Evolutionary conservation across 1,284 basidiomycete genomes (phyloP), one percentile per base, ranked within the genome.

Genomic region (Sporisorium iseilematis-ciliati): DNA sequence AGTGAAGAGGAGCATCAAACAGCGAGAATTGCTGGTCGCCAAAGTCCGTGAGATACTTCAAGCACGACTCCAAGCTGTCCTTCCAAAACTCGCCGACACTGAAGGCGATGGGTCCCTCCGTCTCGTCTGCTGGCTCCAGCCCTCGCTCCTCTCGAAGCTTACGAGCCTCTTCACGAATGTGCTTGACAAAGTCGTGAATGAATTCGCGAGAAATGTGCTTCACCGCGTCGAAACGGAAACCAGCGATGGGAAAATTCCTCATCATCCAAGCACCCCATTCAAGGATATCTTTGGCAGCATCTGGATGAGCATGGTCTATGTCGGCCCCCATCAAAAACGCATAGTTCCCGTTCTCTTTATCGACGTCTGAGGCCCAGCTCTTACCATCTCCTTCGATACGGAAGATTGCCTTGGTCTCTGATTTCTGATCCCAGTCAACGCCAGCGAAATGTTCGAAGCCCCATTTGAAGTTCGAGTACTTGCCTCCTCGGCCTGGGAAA

Each of bases 291-390:
- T 83, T 71, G 10, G 65, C 25, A 14, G 94, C 94, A 7, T 90
- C 91, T 7, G 92, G 92, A 85, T 97, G 93, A 18, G 90, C 88
- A 85, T 94, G 91, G 84, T 97, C 92, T 76, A 96, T 91, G 54
- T 85, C 84, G 20, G 18, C 7, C 0, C 86, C 86, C 86, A 87
- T 86, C 43, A 87, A 77, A 69, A 86, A 87, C 63, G 87, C 86
- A 64, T 83, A 87, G 63, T 64, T 61, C 21, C 73, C 88, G 60
- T 88, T 86, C 77, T 89, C 85, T 23, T 75, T 65, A 61, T 86
- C 84, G 18, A 84, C 84, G 8, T 76, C 70, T 29, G 65, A 62
- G 11, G 81, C 78, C 89, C 89, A 90, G 14, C 81, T 77, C 80
- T 90, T 90, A 56, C 87, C 86, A 35, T 89, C 88, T 8, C 89